Percentiles rank a stretch among this genome's conserved stretches.
Conservation (phyloP, 495 filamentous ascomycete genomes). For the Trichoderma asperelloides region DNA sequence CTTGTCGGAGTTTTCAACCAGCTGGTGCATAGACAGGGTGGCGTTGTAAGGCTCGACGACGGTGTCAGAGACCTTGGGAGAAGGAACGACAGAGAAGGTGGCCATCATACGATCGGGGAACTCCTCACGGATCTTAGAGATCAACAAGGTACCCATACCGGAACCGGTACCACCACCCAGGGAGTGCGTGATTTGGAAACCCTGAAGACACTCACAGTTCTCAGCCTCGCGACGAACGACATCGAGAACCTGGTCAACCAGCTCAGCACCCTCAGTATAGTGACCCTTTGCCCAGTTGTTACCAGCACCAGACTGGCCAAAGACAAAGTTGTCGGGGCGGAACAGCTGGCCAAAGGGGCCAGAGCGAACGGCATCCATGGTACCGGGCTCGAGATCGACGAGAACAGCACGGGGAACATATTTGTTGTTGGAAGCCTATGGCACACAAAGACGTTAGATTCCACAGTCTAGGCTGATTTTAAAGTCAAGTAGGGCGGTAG, state of each 20-base stretch:
- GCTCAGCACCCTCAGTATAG: slow-evolving; percentile 99
- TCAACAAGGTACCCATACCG: slow-evolving; percentile 99
- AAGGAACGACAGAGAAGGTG: slow-evolving; percentile 98
- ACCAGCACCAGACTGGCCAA: slow-evolving; percentile 97
- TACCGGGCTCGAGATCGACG: slow-evolving; percentile 96
- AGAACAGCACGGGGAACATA: slow-evolving; percentile 99
- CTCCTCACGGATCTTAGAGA: slow-evolving; percentile 99
- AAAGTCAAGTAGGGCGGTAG: background rate
- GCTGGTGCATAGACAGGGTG: slow-evolving; percentile 96
- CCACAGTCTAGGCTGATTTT: background rate
- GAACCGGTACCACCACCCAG: slow-evolving; percentile 99
- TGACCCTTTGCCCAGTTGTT: slow-evolving; percentile 99
- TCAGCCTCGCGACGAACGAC: slow-evolving; percentile 99
- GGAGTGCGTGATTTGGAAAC: slow-evolving; percentile 99
- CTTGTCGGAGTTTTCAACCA: slow-evolving; percentile 99
- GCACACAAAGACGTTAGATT: background rate
- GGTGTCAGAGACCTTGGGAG: slow-evolving; percentile 98
- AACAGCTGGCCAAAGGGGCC: slow-evolving; percentile 99
- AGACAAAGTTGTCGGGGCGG: slow-evolving; percentile 99
- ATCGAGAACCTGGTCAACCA: slow-evolving; percentile 96
- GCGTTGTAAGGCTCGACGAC: slow-evolving; percentile 99
- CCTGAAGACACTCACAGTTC: slow-evolving; percentile 98
- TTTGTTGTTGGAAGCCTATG: slow-evolving; percentile 87
- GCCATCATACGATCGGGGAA: slow-evolving; percentile 99
- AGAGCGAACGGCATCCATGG: slow-evolving; percentile 99